phyloP scores from a whole-genome alignment of 2,329 filamentous ascomycete genomes.

The Penicillium sp. region DNA sequence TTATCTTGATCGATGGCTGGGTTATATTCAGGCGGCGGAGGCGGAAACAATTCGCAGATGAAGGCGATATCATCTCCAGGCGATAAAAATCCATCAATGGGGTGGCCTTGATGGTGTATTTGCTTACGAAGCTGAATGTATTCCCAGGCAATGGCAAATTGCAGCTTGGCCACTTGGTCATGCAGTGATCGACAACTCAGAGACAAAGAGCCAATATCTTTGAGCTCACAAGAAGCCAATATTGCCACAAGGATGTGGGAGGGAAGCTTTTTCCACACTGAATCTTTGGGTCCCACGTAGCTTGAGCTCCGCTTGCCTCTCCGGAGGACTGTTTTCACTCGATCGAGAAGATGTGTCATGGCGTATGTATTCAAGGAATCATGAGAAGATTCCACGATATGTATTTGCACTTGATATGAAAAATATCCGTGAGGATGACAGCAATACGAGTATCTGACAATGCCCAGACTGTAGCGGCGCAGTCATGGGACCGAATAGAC shows the following conservation, averaged over 20 bases:
- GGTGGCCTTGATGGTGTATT: background rate
- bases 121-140: slow-evolving; percentile 23
- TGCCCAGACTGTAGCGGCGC: background rate
- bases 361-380: background rate
- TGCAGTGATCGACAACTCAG: slow-evolving; percentile 24
- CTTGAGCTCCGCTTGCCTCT: slow-evolving; percentile 5
- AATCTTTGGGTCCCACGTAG: slow-evolving; percentile 7
- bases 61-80: slow-evolving; percentile 29
- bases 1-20: slow-evolving; percentile 15
- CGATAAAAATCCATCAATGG: slow-evolving; percentile 4
- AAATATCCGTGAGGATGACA: background rate
- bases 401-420: too few species aligned
- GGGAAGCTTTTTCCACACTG: slow-evolving; percentile 25
- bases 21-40: slow-evolving; percentile 28
- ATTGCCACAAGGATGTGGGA: slow-evolving; percentile 19
- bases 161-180: slow-evolving; percentile 19
- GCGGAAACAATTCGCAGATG: slow-evolving; percentile 29
- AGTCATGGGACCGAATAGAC: background rate
- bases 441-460: background rate
- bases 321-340: slow-evolving; percentile 19
- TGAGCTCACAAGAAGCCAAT: slow-evolving; percentile 20
- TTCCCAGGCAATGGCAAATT: slow-evolving; percentile 23
- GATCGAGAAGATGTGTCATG: slow-evolving; percentile 17
- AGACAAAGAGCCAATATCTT: slow-evolving; percentile 22
- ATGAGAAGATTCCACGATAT: background rate